These are phyloP conservation scores for Tetradesmus obliquus DNA, from an alignment of 139 green algal species.

Conservation along the genomic window DNA sequence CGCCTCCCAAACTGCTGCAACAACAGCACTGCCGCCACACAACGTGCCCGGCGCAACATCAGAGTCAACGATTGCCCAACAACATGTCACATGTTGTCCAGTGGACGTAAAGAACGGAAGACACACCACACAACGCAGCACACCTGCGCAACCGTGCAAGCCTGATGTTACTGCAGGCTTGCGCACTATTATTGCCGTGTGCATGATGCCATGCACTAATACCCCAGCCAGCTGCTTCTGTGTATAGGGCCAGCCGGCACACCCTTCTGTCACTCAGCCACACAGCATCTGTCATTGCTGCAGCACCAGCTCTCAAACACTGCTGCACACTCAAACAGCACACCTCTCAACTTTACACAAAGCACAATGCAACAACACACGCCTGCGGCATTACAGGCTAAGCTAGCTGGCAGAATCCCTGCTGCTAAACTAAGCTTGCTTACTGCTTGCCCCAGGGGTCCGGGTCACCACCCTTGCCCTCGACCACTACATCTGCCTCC, in stretches of 20 bases:
- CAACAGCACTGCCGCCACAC: no score
- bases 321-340: neutral
- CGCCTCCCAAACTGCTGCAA: no score
- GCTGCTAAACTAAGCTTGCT: neutral
- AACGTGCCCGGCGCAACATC: neutral
- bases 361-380: neutral
- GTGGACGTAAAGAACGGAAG: neutral
- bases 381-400: neutral
- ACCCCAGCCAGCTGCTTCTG: neutral
- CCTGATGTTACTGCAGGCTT: neutral
- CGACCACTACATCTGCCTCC: conserved; percentile 45
- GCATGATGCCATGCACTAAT: neutral
- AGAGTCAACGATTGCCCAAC: neutral
- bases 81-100: neutral
- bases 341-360: neutral
- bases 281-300: neutral
- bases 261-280: neutral
- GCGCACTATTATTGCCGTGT: neutral
- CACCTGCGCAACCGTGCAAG: neutral
- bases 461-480: conserved; percentile 34
- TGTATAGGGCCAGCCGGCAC: neutral
- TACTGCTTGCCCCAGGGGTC: conserved; percentile 49
- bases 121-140: neutral
- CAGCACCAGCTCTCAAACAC: no score
- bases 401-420: no score